Evolutionary conservation across 768 basidiomycete species (phyloP).

Genomic region (Hygrophoropsis aurantiaca): DNA sequence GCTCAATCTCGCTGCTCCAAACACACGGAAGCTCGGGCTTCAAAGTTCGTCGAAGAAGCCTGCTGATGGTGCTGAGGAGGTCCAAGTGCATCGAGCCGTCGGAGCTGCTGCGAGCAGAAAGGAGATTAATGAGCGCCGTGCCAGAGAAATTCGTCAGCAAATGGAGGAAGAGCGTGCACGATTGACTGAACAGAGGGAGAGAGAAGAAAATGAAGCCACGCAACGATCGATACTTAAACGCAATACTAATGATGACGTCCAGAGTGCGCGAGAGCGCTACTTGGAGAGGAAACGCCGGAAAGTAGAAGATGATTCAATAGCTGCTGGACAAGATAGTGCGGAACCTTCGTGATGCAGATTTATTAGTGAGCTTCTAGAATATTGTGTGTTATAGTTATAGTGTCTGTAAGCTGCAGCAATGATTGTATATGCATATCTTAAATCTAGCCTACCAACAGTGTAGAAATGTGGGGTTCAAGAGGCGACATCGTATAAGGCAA

Average conservation of each 20-base stretch:
- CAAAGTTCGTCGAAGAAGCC: slow-evolving; percentile 28
- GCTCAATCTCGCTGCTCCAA: slow-evolving; percentile 83
- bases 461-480: too few relatives aligned
- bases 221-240: slow-evolving; percentile 69
- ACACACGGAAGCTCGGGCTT: slow-evolving; percentile 69
- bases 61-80: slow-evolving; percentile 22
- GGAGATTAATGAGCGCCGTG: slow-evolving; percentile 84
- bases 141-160: slow-evolving; percentile 75
- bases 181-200: slow-evolving; percentile 52
- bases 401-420: background rate
- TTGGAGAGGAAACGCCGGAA: slow-evolving; percentile 77
- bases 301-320: slow-evolving; percentile 45
- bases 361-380: too few relatives aligned
- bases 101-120: slow-evolving; percentile 77
- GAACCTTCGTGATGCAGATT: slow-evolving; percentile 10
- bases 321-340: background rate
- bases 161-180: slow-evolving; percentile 73
- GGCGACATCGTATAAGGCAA: slow-evolving; percentile 4
- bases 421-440: background rate
- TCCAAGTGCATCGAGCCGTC: slow-evolving; percentile 68
- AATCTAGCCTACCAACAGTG: too few relatives aligned
- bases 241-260: slow-evolving; percentile 73
- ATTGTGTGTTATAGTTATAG: too few relatives aligned
- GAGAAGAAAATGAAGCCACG: slow-evolving; percentile 61
- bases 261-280: slow-evolving; percentile 74